Evolutionary conservation across 225 moss, liverwort and hornwort genomes (phyloP), one percentile per base, ranked within the genome.

Genomic region (Lunularia cruciata): DNA sequence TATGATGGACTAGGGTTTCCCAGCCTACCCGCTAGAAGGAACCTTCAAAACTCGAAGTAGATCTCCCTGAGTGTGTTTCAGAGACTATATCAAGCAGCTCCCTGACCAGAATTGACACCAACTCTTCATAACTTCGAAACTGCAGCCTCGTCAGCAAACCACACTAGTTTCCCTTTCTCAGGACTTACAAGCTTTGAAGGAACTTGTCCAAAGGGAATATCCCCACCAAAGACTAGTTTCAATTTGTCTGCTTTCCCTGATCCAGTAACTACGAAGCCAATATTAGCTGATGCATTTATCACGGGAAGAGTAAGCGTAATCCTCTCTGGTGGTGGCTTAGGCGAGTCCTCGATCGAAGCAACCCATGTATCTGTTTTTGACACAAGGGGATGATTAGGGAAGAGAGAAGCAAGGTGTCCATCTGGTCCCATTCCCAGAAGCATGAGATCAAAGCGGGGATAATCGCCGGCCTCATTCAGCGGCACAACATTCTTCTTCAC

Each of bases 371-470:
- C 86, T 19, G 72, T 93, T 19, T 90, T 87, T 30, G 65, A 60
- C 2, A 93, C 86, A 9, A 98, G 83, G 0, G 93, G 93, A 77
- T 93, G 92, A 42, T 85, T 77, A 20, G 98, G 98, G 73, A 98
- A 98, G 20, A 98, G 86, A 47, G 98, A 98, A 38, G 91, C 91
- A 67, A 89, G 84, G 68, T 98, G 98, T 8, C 93, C 98, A 31
- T 98, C 91, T 8, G 98, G 92, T 39, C 98, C 98, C 87, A 98
- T 98, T 5, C 98, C 98, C 32, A 98, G 75, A 6, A 98, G 89
- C 47, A 98, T 60, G 33, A 98, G 88, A 55, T 98, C 93, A 71
- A 93, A 89, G 20, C 93, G 87, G 6, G 98, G 98, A 49, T 84
- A 93, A 1, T 87, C 85, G 27, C 85, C 72, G 0, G 72, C 71